Conservation (phyloP, 2,329 filamentous ascomycete genomes). For the Xylaria sp. region DNA sequence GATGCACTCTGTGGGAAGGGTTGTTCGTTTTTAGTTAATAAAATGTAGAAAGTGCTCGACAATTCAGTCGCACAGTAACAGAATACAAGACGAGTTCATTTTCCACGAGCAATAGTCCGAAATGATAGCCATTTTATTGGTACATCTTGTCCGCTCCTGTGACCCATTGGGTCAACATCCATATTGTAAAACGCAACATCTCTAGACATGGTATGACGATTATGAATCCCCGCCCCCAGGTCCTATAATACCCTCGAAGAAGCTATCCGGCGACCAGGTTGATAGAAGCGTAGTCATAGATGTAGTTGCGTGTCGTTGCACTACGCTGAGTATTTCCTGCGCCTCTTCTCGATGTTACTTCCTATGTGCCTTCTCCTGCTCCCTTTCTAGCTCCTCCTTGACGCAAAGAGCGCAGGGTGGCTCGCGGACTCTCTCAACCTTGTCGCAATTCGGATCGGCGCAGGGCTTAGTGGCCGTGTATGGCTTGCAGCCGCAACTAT, state of each 20-base stretch:
- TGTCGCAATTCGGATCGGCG: conserved; percentile 20
- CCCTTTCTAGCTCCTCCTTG: conserved; percentile 31
- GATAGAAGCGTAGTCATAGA: no score
- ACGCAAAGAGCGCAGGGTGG: conserved; percentile 27
- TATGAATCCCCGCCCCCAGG: not conserved
- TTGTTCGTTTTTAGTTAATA: not conserved
- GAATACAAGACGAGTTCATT: not conserved
- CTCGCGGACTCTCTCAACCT: conserved; percentile 29
- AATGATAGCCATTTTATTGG: conserved; percentile 1
- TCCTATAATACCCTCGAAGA: not conserved
- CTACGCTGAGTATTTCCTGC: not conserved
- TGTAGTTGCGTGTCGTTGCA: not conserved
- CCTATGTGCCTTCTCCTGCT: conserved; percentile 19
- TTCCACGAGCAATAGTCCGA: not conserved
- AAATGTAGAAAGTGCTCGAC: not conserved
- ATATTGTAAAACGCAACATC: not conserved
- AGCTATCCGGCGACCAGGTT: not conserved
- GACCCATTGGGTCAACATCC: not conserved
- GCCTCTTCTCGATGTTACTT: not conserved
- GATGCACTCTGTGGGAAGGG: not conserved
- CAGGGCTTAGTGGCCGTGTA: conserved; percentile 23
- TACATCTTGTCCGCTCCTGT: not conserved
- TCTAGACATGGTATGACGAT: not conserved
- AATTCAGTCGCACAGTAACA: not conserved
- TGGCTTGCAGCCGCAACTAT: conserved; percentile 36